A percentile compares a stretch with the other conserved stretches of the same genome.
phyloP scores from a whole-genome alignment of 305 asterid genomes.

The Stenogyne calaminthoides region DNA sequence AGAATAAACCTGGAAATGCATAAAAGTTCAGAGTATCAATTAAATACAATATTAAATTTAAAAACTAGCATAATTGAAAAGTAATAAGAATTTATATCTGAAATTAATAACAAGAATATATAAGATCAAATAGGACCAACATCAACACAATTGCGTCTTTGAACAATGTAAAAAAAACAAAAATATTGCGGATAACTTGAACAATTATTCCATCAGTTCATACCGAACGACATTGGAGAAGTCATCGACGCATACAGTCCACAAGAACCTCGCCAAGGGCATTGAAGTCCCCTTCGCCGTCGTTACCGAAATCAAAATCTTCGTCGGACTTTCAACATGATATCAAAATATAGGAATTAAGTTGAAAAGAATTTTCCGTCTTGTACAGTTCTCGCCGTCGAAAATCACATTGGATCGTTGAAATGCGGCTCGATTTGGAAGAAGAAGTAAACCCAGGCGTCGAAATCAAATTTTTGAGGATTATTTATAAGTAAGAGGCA shows the following conservation, averaged over 20 bases:
- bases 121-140: background rate
- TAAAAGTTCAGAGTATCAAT: background rate
- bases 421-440: too few species aligned
- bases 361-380: too few species aligned
- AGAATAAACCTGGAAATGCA: background rate
- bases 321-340: too few species aligned
- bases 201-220: slow-evolving; percentile 6
- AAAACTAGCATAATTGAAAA: background rate
- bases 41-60: background rate
- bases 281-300: slow-evolving; percentile 89
- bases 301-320: slow-evolving; percentile 60
- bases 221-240: slow-evolving; percentile 76
- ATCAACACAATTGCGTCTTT: background rate
- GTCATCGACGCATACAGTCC: slow-evolving; percentile 77
- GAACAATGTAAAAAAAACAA: background rate
- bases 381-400: too few species aligned
- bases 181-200: background rate
- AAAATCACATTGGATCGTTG: too few species aligned
- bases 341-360: too few species aligned
- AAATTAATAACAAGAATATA: background rate
- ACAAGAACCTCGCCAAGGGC: slow-evolving; percentile 90
- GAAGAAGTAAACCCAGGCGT: too few species aligned
- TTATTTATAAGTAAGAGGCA: too few species aligned
- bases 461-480: too few species aligned
- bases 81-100: background rate